Evolutionary conservation across 768 basidiomycete genomes (phyloP), one percentile per base, ranked within the genome.

Genomic region (Kwoniella dendrophila): DNA sequence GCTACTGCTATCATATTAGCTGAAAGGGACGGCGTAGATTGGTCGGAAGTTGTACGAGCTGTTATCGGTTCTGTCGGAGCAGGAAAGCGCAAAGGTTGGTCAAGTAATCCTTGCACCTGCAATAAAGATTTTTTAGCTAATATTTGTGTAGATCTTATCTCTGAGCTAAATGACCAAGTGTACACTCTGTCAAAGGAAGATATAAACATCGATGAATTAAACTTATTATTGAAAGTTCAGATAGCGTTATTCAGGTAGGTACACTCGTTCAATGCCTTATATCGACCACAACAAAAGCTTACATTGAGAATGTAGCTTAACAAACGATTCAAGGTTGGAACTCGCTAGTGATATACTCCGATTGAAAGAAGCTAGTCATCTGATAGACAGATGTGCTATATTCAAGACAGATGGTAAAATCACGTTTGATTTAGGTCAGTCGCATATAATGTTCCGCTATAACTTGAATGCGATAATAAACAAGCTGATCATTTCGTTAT

Each of bases 401-500:
- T 30, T 47, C 38, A 48, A 56, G 26, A 20, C 33, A 38, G 48
- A 53, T 22, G 66, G 54, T 12, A 55, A 43, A 14, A 56, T 70
- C 16, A 30, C 41, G 12, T 73, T 73, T 51, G 63, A 71, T 34
- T 53, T 71, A 18, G 72, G 69, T 70, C 12, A 64, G 65, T 59
- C 30, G n/a, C 38, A 20, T 24, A 30, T 18, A 14, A 1, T 24
- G 20, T 27, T n/a, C 53, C 33, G 32, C 30, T 33, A 7, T 40
- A 12, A 6, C 3, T 14, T 43, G 50, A 20, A 22, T 24, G 20
- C n/a, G 16, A n/a, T 12, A 2, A 36, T 14, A n/a, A 29, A 6
- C 3, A 4, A 47, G 43, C 63, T 64, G 56, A 64, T n/a, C 20
- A 26, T 22, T 22, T 30, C 29, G 16, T 24, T 61, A 24, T 30